Conservation (phyloP, 176 grass and related monocot genomes). For the Musa schizocarpa region DNA sequence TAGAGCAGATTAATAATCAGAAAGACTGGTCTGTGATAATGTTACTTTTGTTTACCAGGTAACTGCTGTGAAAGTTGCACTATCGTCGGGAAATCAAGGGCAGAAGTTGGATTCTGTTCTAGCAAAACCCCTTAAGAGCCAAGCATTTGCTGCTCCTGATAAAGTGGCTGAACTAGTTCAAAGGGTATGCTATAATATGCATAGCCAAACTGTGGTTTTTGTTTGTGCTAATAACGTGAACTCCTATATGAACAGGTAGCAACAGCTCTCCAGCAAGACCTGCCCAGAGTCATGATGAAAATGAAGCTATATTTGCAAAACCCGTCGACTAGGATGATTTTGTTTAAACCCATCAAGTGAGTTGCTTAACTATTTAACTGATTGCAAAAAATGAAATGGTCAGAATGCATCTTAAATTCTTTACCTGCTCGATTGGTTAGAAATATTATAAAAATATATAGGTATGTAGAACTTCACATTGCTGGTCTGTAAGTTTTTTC, state of each 20-base stretch:
- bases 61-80: constrained; percentile 82
- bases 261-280: constrained; percentile 55
- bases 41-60: constrained; percentile 41
- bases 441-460: neutral
- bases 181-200: constrained; percentile 42
- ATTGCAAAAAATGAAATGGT: neutral
- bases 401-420: neutral
- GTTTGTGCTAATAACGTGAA: neutral
- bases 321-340: constrained; percentile 80
- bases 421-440: neutral
- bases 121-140: constrained; percentile 80
- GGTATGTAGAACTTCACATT: too few species aligned
- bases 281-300: constrained; percentile 66
- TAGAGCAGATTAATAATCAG: neutral
- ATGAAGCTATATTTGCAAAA: constrained; percentile 98
- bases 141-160: constrained; percentile 92
- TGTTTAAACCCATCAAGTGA: constrained; percentile 99
- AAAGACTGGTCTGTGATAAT: neutral
- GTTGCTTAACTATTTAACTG: neutral
- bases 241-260: constrained; percentile 33
- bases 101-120: constrained; percentile 92
- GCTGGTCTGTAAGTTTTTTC: neutral
- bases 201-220: neutral
- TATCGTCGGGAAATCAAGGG: constrained; percentile 67
- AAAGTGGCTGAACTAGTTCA: constrained; percentile 89